phyloP scores from a whole-genome alignment of 371 early-diverging fungal species.

The Apophysomyces ossiformis region DNA sequence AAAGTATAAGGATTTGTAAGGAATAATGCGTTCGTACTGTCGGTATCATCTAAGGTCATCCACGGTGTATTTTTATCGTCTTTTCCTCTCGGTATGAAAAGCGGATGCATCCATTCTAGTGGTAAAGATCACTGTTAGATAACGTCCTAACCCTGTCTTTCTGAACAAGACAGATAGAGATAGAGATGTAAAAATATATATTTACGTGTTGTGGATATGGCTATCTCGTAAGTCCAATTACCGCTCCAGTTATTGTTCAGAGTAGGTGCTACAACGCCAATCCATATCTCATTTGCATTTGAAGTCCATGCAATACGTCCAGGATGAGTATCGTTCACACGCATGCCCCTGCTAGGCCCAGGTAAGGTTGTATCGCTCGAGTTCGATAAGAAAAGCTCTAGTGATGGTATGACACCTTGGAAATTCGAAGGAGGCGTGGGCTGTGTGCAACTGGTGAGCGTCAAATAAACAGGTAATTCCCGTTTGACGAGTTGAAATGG shows the following conservation, averaged over 20 bases:
- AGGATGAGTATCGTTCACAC: slow-evolving; percentile 26
- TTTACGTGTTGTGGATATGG: slow-evolving; percentile 57
- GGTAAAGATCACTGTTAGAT: no score
- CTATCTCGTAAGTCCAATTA: slow-evolving; percentile 61
- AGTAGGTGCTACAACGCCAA: slow-evolving; percentile 48
- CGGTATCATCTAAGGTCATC: slow-evolving; percentile 60
- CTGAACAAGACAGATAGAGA: no score
- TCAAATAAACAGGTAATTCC: slow-evolving; percentile 28
- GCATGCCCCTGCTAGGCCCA: slow-evolving; percentile 45
- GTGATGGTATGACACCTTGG: slow-evolving; percentile 37
- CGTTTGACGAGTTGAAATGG: slow-evolving; percentile 14
- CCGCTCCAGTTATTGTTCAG: slow-evolving; percentile 44
- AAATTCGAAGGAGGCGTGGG: slow-evolving; percentile 34
- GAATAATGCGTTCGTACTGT: slow-evolving; percentile 56
- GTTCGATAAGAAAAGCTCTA: slow-evolving; percentile 49
- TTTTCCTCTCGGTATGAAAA: slow-evolving; percentile 22
- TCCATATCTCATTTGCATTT: slow-evolving; percentile 36
- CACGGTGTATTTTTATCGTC: slow-evolving; percentile 30
- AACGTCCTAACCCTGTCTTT: no score
- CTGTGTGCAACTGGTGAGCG: slow-evolving; percentile 38
- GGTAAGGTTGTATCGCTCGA: slow-evolving; percentile 48
- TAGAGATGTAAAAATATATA: background rate
- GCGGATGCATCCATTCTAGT: slow-evolving; percentile 38
- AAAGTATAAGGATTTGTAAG: slow-evolving; percentile 40
- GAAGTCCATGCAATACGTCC: slow-evolving; percentile 44